phyloP scores from a whole-genome alignment of 2,329 filamentous ascomycete genomes.

The Malbranchea zuffiana region DNA sequence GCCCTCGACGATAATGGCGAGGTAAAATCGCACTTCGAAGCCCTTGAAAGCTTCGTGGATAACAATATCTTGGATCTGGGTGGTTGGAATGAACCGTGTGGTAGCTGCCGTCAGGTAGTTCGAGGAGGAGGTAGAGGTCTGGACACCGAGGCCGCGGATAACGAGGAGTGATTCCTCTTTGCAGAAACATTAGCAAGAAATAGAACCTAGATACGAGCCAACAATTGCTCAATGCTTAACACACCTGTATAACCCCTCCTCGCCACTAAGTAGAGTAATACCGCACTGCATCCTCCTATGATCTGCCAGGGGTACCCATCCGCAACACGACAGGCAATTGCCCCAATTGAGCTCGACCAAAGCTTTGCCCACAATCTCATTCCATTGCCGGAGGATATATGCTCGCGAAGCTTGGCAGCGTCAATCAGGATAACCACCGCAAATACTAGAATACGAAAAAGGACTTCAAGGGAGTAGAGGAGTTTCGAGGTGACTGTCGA shows the following conservation, averaged over 20 bases:
- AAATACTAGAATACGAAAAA: slow-evolving; percentile 37
- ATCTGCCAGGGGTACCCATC: slow-evolving; percentile 34
- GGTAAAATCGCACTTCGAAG: slow-evolving; percentile 80
- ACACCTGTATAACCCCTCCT: slow-evolving; percentile 43
- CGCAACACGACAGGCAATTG: slow-evolving; percentile 26
- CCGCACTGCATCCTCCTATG: slow-evolving; percentile 29
- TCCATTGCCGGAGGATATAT: slow-evolving; percentile 21
- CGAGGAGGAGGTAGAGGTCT: slow-evolving; percentile 62
- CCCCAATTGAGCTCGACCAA: slow-evolving; percentile 27
- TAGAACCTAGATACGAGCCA: slow-evolving; percentile 30
- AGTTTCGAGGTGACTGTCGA: slow-evolving; percentile 38
- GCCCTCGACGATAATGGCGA: slow-evolving; percentile 79
- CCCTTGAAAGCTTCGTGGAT: slow-evolving; percentile 92
- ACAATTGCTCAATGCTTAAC: slow-evolving; percentile 17
- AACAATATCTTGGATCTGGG: slow-evolving; percentile 82
- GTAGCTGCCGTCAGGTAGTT: slow-evolving; percentile 54
- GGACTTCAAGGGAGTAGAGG: slow-evolving; percentile 34
- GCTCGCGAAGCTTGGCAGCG: slow-evolving; percentile 24
- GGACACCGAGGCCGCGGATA: slow-evolving; percentile 77
- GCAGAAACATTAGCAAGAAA: slow-evolving; percentile 40
- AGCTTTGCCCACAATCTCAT: slow-evolving; percentile 23
- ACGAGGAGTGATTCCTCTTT: slow-evolving; percentile 76
- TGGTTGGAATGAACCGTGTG: slow-evolving; percentile 78
- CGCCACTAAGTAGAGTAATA: slow-evolving; percentile 37
- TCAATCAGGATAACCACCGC: slow-evolving; percentile 30